These are phyloP conservation scores for Hericium erinaceus DNA, from an alignment of 768 basidiomycete genomes.

Conservation along the genomic window DNA sequence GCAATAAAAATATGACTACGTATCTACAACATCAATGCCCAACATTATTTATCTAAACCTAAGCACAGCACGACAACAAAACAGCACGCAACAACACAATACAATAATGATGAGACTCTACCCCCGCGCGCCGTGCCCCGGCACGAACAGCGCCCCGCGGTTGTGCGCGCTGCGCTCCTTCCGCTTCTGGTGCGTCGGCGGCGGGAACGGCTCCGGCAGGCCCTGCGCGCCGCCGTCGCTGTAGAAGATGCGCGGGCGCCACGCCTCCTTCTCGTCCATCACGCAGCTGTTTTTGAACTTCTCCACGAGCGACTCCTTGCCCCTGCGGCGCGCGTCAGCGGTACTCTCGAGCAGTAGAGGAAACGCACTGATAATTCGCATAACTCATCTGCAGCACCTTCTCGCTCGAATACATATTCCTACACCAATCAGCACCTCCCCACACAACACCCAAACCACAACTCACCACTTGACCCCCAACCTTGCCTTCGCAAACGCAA, in stretches of 20 bases:
- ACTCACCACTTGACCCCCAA: slow-evolving; percentile 76
- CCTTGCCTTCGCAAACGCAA: slow-evolving; percentile 62
- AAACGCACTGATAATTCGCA: slow-evolving; percentile 82
- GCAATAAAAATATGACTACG: too few species aligned
- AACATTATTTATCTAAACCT: too few species aligned
- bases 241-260: slow-evolving; percentile 81
- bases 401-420: slow-evolving; percentile 90
- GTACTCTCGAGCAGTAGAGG: not conserved
- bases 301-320: slow-evolving; percentile 83
- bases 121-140: not conserved
- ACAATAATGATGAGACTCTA: too few species aligned
- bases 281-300: slow-evolving; percentile 90
- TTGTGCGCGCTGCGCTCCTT: slow-evolving; percentile 80
- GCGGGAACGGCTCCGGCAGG: slow-evolving; percentile 70
- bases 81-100: too few species aligned
- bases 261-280: slow-evolving; percentile 78
- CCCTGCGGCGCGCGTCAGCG: slow-evolving; percentile 31
- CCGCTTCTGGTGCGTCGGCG: slow-evolving; percentile 70
- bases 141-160: slow-evolving; percentile 59
- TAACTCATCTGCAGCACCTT: slow-evolving; percentile 89
- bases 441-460: not conserved
- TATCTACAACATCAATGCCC: too few species aligned
- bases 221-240: slow-evolving; percentile 69
- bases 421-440: slow-evolving; percentile 20
- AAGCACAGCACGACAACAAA: too few species aligned